Percentiles rank a stretch among this genome's conserved stretches.
These are phyloP conservation scores for Daldinia childiae DNA, from an alignment of 495 filamentous ascomycete species.

Conservation along the genomic window DNA sequence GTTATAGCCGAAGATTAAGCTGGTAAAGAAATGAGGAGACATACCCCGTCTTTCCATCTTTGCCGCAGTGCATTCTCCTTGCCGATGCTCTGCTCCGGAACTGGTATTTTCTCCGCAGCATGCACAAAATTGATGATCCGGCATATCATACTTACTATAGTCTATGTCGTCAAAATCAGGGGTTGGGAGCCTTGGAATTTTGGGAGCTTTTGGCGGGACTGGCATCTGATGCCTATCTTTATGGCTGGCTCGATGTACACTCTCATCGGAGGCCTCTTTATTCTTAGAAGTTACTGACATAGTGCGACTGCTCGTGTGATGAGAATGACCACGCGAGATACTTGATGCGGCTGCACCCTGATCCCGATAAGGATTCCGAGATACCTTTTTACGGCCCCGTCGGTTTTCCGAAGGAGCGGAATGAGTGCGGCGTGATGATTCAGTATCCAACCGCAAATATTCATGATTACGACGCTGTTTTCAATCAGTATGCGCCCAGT, in stretches of 20 bases:
- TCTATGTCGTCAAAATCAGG: constrained; percentile 40
- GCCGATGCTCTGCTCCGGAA: neutral
- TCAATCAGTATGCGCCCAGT: neutral
- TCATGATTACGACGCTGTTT: neutral
- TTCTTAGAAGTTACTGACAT: neutral
- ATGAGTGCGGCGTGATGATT: neutral
- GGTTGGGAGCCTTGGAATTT: constrained; percentile 44
- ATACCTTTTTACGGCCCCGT: neutral
- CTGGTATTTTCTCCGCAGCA: constrained; percentile 28
- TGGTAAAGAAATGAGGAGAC: neutral
- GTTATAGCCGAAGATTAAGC: neutral
- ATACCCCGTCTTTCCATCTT: constrained; percentile 45
- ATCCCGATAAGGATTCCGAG: constrained; percentile 6
- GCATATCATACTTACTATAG: neutral
- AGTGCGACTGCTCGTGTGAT: neutral
- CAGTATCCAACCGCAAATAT: neutral
- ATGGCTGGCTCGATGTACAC: neutral
- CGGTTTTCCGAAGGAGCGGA: neutral
- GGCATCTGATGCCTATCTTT: constrained; percentile 16
- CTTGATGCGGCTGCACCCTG: neutral
- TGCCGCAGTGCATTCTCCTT: constrained; percentile 1
- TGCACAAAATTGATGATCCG: constrained; percentile 32
- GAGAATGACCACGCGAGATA: neutral
- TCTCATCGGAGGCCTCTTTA: neutral
- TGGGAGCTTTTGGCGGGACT: constrained; percentile 36